phyloP scores from a whole-genome alignment of 441 rosid species.

The Adansonia madagascariensis region DNA sequence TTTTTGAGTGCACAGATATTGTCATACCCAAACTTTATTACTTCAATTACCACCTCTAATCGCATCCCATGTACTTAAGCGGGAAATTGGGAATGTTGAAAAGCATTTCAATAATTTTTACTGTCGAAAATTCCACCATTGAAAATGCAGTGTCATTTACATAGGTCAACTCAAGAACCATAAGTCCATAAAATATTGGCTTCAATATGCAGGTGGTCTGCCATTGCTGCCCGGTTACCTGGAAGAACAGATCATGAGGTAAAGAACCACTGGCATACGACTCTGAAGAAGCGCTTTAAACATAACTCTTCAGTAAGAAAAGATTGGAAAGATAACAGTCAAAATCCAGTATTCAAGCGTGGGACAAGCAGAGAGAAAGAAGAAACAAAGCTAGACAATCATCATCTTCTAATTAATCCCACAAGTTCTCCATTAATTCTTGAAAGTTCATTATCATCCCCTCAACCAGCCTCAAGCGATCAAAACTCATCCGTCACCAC shows the following conservation, averaged over 20 bases:
- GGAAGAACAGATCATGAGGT: constrained; percentile 68
- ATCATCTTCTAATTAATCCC: neutral
- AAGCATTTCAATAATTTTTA: too few species aligned
- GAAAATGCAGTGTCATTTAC: too few species aligned
- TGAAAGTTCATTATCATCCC: constrained; percentile 34
- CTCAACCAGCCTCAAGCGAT: constrained; percentile 29
- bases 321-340: neutral
- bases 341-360: neutral
- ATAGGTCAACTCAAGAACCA: neutral
- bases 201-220: constrained; percentile 52
- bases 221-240: constrained; percentile 59
- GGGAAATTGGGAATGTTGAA: too few species aligned
- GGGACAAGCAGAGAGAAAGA: constrained; percentile 6
- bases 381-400: neutral
- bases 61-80: too few species aligned
- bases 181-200: neutral
- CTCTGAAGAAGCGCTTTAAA: constrained; percentile 48
- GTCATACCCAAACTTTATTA: too few species aligned
- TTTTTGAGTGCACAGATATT: too few species aligned
- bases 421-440: constrained; percentile 11
- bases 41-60: too few species aligned
- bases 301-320: neutral
- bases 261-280: constrained; percentile 71
- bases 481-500: constrained; percentile 18
- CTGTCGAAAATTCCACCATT: too few species aligned